These are phyloP conservation scores for Gossypium sturtianum DNA, from an alignment of 345 rosid species.

Conservation along the genomic window DNA sequence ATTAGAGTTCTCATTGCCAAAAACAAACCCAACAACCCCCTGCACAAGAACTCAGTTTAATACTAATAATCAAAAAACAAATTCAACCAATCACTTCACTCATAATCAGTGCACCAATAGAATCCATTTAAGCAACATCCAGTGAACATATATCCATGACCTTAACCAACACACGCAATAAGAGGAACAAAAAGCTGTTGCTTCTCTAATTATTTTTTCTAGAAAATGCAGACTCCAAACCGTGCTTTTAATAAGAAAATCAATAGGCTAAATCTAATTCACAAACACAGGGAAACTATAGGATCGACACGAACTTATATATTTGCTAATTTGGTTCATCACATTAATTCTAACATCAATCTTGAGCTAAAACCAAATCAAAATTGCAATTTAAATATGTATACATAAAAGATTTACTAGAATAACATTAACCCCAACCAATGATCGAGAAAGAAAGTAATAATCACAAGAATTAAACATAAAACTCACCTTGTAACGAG, in stretches of 20 bases:
- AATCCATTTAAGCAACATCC: neutral
- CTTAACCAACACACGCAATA: too few species aligned
- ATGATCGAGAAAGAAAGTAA: neutral
- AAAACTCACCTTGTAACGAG: constrained; percentile 69
- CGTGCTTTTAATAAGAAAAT: neutral
- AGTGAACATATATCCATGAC: neutral
- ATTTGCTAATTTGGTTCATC: neutral
- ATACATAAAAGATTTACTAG: neutral
- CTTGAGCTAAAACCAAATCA: neutral
- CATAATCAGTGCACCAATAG: neutral
- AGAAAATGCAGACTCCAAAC: neutral
- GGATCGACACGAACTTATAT: neutral
- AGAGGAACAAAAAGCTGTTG: neutral
- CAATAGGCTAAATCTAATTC: neutral
- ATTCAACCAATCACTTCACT: neutral
- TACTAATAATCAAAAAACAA: neutral
- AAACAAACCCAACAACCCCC: constrained; percentile 94
- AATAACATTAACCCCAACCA: neutral
- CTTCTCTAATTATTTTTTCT: neutral
- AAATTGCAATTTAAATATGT: neutral
- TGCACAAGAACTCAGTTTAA: constrained; percentile 29
- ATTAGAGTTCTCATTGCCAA: constrained; percentile 74
- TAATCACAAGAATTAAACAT: neutral
- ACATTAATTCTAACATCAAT: neutral
- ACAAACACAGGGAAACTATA: neutral